Percentiles rank a stretch among this genome's conserved stretches.
Conservation (phyloP, 371 early-diverging fungal genomes). For the Mortierella sp. region DNA sequence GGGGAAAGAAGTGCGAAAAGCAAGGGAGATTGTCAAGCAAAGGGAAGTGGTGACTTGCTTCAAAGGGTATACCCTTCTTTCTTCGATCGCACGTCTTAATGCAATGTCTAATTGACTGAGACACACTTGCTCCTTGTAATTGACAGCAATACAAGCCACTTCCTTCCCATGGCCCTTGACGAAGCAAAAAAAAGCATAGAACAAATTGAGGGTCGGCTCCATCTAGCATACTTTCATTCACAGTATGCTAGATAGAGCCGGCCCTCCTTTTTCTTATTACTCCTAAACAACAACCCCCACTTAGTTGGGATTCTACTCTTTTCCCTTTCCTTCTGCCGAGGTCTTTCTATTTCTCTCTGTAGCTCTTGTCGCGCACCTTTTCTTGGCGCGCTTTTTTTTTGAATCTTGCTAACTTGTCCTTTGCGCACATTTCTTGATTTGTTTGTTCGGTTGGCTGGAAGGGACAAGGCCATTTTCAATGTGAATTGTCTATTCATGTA, state of each 20-base stretch:
- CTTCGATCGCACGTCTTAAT: background rate
- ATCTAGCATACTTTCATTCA: no score
- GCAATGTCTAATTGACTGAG: background rate
- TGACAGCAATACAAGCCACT: background rate
- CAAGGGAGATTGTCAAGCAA: no score
- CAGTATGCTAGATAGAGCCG: no score
- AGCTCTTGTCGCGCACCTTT: background rate
- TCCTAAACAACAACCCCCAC: background rate
- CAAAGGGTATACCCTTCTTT: background rate
- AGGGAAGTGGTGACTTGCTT: conserved; percentile 10
- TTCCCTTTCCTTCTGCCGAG: no score
- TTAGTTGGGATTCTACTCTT: background rate
- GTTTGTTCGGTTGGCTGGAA: conserved; percentile 2
- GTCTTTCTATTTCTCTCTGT: background rate
- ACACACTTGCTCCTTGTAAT: background rate
- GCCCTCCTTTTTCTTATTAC: background rate
- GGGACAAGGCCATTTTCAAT: background rate
- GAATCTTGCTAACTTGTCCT: background rate
- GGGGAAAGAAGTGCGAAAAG: background rate
- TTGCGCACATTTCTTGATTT: conserved; percentile 1
- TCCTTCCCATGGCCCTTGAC: background rate
- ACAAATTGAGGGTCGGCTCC: no score
- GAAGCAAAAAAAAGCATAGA: background rate
- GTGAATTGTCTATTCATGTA: background rate
- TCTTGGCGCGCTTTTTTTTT: no score